Percentiles rank a stretch among this genome's conserved stretches.
Conservation (phyloP, 116 monocot genomes). For the Posidonia oceanica region DNA sequence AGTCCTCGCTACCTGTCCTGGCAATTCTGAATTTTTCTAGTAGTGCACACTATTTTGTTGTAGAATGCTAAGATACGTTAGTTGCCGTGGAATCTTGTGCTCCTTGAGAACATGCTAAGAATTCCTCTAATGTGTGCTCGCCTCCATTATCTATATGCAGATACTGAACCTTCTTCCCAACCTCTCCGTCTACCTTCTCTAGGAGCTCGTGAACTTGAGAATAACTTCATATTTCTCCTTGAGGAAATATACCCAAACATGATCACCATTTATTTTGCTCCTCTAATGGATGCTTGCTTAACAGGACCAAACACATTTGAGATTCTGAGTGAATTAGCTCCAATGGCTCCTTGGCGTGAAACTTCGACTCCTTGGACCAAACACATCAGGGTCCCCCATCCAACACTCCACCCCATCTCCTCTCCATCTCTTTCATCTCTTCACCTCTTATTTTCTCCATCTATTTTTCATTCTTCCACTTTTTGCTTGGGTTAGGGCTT, state of each 20-base stretch:
- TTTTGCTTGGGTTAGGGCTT: no score
- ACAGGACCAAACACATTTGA: slow-evolving; percentile 10
- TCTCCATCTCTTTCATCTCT: no score
- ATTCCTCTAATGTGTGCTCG: slow-evolving; percentile 13
- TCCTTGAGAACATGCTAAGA: slow-evolving; percentile 8
- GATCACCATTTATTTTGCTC: neutral
- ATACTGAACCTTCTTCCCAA: neutral
- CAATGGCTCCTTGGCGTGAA: neutral
- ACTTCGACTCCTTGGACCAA: neutral
- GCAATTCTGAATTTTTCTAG: no score
- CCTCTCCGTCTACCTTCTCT: neutral
- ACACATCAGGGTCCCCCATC: no score
- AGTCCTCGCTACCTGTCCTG: no score
- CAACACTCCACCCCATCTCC: no score
- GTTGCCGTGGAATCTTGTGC: slow-evolving; percentile 1
- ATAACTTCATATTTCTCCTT: neutral
- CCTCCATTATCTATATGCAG: neutral
- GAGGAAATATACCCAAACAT: neutral
- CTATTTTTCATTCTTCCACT: no score
- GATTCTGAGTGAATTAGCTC: neutral
- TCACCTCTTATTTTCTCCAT: no score
- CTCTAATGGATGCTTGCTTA: slow-evolving; percentile 8
- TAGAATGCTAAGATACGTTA: slow-evolving; percentile 2
- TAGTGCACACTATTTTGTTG: no score
- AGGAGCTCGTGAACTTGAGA: neutral